Evolutionary conservation across 352 stramenopile genomes (phyloP), one percentile per base, ranked within the genome.

Genomic region (Salisapilia sapeloensis): DNA sequence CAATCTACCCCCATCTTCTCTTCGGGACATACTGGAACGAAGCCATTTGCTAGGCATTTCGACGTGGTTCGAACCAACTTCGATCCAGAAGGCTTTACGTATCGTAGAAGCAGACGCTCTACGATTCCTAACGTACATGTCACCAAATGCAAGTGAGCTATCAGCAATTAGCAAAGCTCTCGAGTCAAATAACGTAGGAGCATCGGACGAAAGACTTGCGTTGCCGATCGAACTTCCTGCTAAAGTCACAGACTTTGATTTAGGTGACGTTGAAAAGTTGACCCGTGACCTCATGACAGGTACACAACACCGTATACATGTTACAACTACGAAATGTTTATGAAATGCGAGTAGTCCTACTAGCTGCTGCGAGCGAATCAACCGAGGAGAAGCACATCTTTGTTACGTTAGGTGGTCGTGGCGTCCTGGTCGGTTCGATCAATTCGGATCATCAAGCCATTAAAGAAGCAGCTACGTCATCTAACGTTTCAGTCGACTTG

Each of bases 21-120:
- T 90, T 12, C 28, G 33, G 1, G 42, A 69, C 26, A 37, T 86
- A 1, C 56, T 75, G 20, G 51, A 50, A 23, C 62, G 69, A n/a
- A 57, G 52, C 26, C 37, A 48, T n/a, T 23, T 31, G 7, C 34
- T 63, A 6, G 35, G 53, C 2, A 53, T 84, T 0, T 48, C 59
- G 21, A 56, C 74, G 9, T 80, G 69, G 67, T 91, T 91, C 27
- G 78, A 93, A 47, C 71, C 78, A 26, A 87, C 74, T 4, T 92
- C 75, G 2, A 63, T 90, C 6, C 62, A 82, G 28, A 93, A 93
- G 42, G 61, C 72, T 1, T 38, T 75, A 14, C 69, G 62, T 19
- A 48, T 81, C 14, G 56, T 82, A 2, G 52, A 78, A 7, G 62
- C 55, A 20, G 35, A 42, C 6, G 61, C 44, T 0, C 39, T 89